Conservation (phyloP, 495 filamentous ascomycete genomes). For the Penicillium riverlandense region DNA sequence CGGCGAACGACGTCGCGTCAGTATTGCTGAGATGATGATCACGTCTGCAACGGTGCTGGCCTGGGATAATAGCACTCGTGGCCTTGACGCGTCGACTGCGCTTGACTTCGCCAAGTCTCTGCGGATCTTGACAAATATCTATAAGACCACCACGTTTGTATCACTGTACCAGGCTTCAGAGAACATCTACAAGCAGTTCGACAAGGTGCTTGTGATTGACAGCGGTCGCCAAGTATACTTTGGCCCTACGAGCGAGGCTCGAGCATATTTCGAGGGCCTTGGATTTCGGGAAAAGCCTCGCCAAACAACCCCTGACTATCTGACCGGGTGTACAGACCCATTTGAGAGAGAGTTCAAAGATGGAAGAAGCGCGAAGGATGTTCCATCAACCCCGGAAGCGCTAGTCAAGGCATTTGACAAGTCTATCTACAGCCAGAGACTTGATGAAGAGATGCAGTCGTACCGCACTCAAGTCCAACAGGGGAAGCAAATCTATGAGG, state of each 20-base stretch:
- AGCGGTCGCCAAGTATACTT: slow-evolving; percentile 75
- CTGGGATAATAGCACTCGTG: slow-evolving; percentile 83
- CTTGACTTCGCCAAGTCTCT: slow-evolving; percentile 66
- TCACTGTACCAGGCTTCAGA: slow-evolving; percentile 80
- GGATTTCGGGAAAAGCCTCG: slow-evolving; percentile 74
- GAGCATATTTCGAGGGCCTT: slow-evolving; percentile 72
- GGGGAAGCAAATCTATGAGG: slow-evolving; percentile 59
- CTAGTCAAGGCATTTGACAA: slow-evolving; percentile 62
- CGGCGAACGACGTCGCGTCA: slow-evolving; percentile 63
- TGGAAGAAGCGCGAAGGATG: slow-evolving; percentile 52
- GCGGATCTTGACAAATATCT: slow-evolving; percentile 69
- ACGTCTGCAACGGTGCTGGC: slow-evolving; percentile 64
- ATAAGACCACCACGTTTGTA: slow-evolving; percentile 72
- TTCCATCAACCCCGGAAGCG: slow-evolving; percentile 56
- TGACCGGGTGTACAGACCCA: slow-evolving; percentile 78
- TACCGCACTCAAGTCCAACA: slow-evolving; percentile 55
- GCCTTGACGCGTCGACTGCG: slow-evolving; percentile 77
- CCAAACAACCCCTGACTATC: slow-evolving; percentile 79
- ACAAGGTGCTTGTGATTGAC: slow-evolving; percentile 82
- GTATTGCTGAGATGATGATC: slow-evolving; percentile 53
- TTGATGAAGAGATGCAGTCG: slow-evolving; percentile 58
- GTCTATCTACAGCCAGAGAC: slow-evolving; percentile 47
- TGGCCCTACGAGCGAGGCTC: slow-evolving; percentile 61
- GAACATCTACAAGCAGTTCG: slow-evolving; percentile 78
- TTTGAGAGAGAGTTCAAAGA: slow-evolving; percentile 71